Base-by-base conservation (phyloP, 352 stramenopile species). In the Phytophthora europaea region DNA sequence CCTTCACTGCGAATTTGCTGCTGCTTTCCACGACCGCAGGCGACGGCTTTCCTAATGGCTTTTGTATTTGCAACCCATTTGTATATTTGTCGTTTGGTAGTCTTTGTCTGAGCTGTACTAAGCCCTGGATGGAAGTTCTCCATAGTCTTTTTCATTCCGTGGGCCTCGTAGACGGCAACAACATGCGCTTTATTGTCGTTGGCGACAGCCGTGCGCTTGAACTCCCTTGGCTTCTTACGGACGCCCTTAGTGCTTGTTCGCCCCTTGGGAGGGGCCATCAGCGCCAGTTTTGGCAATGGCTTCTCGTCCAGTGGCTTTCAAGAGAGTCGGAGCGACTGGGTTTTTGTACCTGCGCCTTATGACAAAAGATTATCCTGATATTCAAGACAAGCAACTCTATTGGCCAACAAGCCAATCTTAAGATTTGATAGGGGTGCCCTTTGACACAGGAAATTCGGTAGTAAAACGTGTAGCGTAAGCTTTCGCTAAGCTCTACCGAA, bases 211-310 rank as follows among this genome's bases (percentile, higher is more conserved):
- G 33, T 31, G 16, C 58, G 22, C 23, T 47, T 6, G 9, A 55
- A 65, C 18, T 38, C 10, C 7, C 40, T 31, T 3, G 22, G 26
- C 12, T 54, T 55, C 40, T 56, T 33, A 16, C 3, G 6, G 16
- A 50, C 58, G 26, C 26, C 26, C 26, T 31, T 31, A 31, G 7
- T 31, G 26, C 26, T 6, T 31, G 26, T 31, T 31, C 26, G 9
- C 6, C 58, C 58, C 28, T 54, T 55, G 38, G 58, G 58, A 20
- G 23, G 40, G 1, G 43, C 26, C 26, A 48, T 65, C 40, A 43
- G 58, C 16, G 58, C 43, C 58, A 65, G 56, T 16, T 43, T 55
- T 65, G 23, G 20, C 56, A 62, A 38, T 62, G 34, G 36, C 22
- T 15, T 59, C 8, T 28, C 23, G 36, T 16, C 36, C 36, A 43